These are phyloP conservation scores for Coniochaeta sp. DNA, from an alignment of 2,329 filamentous ascomycete genomes.

Conservation along the genomic window DNA sequence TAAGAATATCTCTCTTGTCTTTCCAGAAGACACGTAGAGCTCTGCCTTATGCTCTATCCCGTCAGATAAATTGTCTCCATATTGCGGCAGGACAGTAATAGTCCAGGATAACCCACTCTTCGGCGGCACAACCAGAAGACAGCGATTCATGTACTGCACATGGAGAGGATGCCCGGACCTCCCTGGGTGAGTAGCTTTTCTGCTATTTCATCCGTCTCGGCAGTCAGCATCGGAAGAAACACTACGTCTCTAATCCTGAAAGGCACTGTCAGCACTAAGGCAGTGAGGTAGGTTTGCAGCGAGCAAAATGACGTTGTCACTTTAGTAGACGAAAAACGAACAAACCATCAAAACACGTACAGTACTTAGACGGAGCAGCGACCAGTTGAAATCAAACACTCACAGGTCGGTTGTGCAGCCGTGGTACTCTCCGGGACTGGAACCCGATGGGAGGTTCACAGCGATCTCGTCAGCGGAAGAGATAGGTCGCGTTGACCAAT, in stretches of 20 bases:
- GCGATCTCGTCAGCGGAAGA: neutral
- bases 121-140: too few relatives aligned
- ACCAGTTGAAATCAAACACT: neutral
- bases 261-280: neutral
- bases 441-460: neutral
- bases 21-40: neutral
- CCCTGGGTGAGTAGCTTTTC: too few relatives aligned
- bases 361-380: neutral
- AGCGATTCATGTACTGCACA: too few relatives aligned
- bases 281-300: neutral
- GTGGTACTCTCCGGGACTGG: neutral
- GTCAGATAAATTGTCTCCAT: conserved; percentile 1
- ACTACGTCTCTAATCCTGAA: neutral
- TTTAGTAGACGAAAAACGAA: neutral
- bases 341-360: neutral
- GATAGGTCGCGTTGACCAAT: neutral
- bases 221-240: neutral
- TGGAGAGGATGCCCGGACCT: too few relatives aligned
- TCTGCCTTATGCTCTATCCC: neutral
- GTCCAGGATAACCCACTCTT: too few relatives aligned
- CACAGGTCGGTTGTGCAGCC: neutral
- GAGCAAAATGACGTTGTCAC: neutral
- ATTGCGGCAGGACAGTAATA: neutral
- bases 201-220: too few relatives aligned
- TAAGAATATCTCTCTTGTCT: neutral